phyloP scores from a whole-genome alignment of 352 stramenopile species.

The Phytophthora crassamura region DNA sequence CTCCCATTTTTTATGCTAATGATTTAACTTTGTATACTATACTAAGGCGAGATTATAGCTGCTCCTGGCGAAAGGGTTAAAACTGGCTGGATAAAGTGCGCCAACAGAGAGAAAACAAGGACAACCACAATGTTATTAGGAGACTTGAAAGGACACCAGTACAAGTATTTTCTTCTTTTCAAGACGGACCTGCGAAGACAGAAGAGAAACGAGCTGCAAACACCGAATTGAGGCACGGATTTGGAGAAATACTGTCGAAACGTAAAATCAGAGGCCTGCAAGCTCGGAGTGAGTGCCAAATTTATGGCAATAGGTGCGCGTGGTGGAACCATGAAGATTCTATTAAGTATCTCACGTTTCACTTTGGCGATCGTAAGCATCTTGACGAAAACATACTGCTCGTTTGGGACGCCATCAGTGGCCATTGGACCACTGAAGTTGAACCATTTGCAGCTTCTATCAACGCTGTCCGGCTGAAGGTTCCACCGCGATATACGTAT shows the following conservation, averaged over 20 bases:
- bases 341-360: neutral
- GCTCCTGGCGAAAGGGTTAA: too few relatives aligned
- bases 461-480: neutral
- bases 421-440: constrained; percentile 1
- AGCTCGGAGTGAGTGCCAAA: neutral
- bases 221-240: neutral
- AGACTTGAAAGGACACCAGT: neutral
- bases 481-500: neutral
- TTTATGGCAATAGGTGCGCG: neutral
- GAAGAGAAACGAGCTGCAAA: neutral
- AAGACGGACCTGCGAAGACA: neutral
- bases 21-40: too few relatives aligned
- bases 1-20: too few relatives aligned
- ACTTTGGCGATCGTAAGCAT: neutral
- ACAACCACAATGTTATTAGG: too few relatives aligned
- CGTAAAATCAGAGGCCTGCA: neutral
- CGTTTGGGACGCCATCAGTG: neutral
- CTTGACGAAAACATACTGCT: neutral
- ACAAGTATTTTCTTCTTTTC: neutral
- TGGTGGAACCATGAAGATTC: neutral
- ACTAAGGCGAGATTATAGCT: too few relatives aligned
- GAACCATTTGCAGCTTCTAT: neutral
- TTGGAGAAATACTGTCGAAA: neutral
- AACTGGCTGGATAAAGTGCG: neutral
- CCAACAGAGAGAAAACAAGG: neutral